Evolutionary conservation across 345 rosid genomes (phyloP), one percentile per base, ranked within the genome.

Genomic region (Gossypium raimondii): DNA sequence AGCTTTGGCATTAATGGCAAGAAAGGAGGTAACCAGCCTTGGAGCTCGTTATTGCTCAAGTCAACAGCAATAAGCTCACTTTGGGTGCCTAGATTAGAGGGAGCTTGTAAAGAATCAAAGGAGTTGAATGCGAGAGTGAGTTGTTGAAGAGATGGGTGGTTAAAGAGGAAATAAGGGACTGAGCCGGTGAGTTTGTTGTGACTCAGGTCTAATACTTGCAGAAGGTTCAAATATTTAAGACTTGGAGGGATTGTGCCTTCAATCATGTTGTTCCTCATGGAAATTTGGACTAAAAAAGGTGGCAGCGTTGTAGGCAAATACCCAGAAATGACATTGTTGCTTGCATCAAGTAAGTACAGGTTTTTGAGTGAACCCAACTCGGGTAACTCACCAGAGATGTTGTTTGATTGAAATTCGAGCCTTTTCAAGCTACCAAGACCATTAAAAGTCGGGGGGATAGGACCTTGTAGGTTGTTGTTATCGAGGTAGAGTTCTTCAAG

Each of bases 381-480:
- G 76, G 97, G 97, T 24, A 92, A 83, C 73, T 84, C 83, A 24
- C 94, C 97, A 16, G 83, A 64, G 25, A 92, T 77, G 24, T 81
- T 80, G 82, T 92, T 94, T 5, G 93, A 84, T 70, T 92, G 97
- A 63, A 90, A 76, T 82, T 94, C 93, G 76, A 92, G 86, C 64
- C 93, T 81, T 80, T 82, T 88, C 43, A 94, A 75, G 78, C 73
- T 79, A 0, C 75, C 45, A 1, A 92, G 85, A 2, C 73, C 67
- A 72, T 86, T 78, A 58, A 94, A 83, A 74, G 80, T 85, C 25
- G 85, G 25, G 2, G 98, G 97, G 57, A 92, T 69, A 4, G 82
- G n/a, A 43, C 97, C 93, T 14, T 84, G 70, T 7, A 94, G 84
- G 57, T 73, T 76, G 88, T 92, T 94, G 83, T 82, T 81, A 76